Evolutionary conservation across 2,329 filamentous ascomycete species (phyloP).

Genomic region (Venturia asperata): DNA sequence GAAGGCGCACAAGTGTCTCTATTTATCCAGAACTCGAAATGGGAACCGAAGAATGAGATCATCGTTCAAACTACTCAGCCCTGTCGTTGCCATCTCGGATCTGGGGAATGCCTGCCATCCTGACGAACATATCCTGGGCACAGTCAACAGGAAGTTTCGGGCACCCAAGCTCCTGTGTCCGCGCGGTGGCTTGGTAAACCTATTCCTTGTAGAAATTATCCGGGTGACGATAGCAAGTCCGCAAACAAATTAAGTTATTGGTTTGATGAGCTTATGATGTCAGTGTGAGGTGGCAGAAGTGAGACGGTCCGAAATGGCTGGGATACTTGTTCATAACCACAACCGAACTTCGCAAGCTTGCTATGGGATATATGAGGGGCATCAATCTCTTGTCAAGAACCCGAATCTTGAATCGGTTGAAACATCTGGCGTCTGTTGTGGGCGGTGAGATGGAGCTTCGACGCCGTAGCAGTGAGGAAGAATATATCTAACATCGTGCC

Average conservation of each 20-base stretch:
- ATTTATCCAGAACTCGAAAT: conserved; percentile 1
- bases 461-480: no score
- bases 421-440: background rate
- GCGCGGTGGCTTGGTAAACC: background rate
- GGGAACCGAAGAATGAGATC: background rate
- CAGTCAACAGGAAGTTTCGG: background rate
- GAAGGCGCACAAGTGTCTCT: no score
- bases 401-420: background rate
- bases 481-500: no score
- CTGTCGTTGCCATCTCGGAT: background rate
- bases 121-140: background rate
- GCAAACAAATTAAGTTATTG: background rate
- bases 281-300: background rate
- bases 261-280: background rate
- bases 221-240: background rate
- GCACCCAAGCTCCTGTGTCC: background rate
- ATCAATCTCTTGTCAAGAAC: background rate
- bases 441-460: no score
- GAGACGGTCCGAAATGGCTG: background rate
- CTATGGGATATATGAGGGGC: background rate
- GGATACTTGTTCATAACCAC: no score
- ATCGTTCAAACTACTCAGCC: background rate
- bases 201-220: background rate
- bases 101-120: background rate
- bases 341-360: background rate